Percentiles rank a stretch among this genome's conserved stretches.
Conservation (phyloP, 257 asterid genomes). For the Solanum ossicruentum region DNA sequence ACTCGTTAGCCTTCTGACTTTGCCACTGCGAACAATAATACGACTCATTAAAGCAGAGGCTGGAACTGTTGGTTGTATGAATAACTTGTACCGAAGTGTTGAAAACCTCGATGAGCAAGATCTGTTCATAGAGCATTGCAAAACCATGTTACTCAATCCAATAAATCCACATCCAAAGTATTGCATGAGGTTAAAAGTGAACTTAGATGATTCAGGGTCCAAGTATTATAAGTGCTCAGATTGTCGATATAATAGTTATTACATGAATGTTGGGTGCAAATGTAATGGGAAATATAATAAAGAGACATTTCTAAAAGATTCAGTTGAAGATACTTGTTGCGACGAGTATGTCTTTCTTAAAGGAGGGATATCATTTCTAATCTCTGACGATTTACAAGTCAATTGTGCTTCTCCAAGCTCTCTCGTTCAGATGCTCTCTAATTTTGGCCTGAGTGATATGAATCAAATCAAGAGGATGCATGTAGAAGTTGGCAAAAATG, state of each 20-base stretch:
- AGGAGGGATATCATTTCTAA: not conserved
- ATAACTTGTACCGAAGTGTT: not conserved
- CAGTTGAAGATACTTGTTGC: not conserved
- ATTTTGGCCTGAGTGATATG: not conserved
- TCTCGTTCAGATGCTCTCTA: not conserved
- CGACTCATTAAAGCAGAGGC: not conserved
- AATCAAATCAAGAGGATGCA: not conserved
- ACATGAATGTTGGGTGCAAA: not conserved
- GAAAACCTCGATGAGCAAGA: not conserved
- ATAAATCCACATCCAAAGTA: not conserved
- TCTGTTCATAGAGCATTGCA: not conserved
- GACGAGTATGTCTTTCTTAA: not conserved
- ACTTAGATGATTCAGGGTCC: not conserved
- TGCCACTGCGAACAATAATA: not conserved
- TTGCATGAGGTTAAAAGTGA: not conserved
- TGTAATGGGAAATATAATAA: not conserved
- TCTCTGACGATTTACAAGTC: not conserved
- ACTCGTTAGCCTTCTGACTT: not conserved
- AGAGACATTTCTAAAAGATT: not conserved
- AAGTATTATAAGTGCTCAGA: not conserved
- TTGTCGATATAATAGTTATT: not conserved
- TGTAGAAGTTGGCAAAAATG: not conserved
- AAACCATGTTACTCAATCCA: not conserved
- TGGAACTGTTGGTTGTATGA: not conserved
- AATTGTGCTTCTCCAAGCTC: not conserved